phyloP scores from a whole-genome alignment of 2,329 filamentous ascomycete species.

The Kalaharituber pfeilii region DNA sequence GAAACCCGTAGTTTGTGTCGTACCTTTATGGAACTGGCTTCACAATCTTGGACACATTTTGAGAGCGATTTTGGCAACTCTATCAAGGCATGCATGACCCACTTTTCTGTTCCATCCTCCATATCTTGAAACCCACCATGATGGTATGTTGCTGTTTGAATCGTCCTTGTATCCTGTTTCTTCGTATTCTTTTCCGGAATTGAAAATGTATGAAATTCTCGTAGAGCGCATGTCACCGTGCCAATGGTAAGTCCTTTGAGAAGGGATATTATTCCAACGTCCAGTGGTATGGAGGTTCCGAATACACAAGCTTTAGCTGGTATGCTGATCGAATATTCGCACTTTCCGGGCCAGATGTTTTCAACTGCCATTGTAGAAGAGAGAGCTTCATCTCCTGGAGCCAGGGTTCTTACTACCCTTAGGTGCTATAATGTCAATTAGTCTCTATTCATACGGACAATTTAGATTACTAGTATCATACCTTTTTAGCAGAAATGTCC shows the following conservation, averaged over 20 bases:
- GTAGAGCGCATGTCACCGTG: constrained; percentile 60
- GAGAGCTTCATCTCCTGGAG: constrained; percentile 57
- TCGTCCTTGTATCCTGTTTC: constrained; percentile 9
- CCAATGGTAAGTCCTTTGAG: constrained; percentile 76
- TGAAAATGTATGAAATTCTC: constrained; percentile 58
- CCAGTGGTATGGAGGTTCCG: constrained; percentile 65
- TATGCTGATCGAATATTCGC: constrained; percentile 85
- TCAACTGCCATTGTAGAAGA: constrained; percentile 87
- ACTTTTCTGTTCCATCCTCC: constrained; percentile 41
- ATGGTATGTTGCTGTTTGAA: constrained; percentile 12
- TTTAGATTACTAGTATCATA: constrained; percentile 23
- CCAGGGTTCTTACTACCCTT: constrained; percentile 59
- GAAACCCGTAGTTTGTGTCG: constrained; percentile 84
- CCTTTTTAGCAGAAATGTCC: constrained; percentile 62
- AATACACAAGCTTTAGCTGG: constrained; percentile 91
- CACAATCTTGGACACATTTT: constrained; percentile 75
- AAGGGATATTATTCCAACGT: constrained; percentile 74
- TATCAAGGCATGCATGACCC: constrained; percentile 42
- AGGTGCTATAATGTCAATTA: constrained; percentile 34
- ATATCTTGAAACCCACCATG: constrained; percentile 21
- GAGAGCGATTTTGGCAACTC: constrained; percentile 66
- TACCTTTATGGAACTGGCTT: constrained; percentile 76
- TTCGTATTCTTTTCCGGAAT: constrained; percentile 31
- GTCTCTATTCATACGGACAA: background rate
- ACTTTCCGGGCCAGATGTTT: constrained; percentile 94